Conservation (phyloP, 106 monocot genomes). For the Dendrobium huoshanense region DNA sequence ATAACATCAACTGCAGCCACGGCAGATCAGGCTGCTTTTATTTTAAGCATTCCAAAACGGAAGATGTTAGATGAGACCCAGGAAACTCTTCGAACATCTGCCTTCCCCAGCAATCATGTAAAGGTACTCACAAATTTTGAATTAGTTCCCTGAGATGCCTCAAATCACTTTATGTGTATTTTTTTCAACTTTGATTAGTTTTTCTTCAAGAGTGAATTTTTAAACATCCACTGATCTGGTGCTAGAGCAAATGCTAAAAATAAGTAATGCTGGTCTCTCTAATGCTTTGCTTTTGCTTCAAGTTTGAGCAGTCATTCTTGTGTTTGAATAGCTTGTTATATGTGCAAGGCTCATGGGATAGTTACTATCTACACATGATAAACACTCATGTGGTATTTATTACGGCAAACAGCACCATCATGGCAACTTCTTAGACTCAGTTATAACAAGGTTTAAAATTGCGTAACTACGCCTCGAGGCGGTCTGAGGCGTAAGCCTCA, state of each 20-base stretch:
- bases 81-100: slow-evolving; percentile 92
- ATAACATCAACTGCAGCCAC: slow-evolving; percentile 94
- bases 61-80: slow-evolving; percentile 84
- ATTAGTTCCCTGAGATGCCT: background rate
- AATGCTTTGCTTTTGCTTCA: too few relatives aligned
- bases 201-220: background rate
- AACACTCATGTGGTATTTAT: too few relatives aligned
- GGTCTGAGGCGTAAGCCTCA: too few relatives aligned
- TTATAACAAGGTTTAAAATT: too few relatives aligned
- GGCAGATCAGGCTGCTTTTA: slow-evolving; percentile 87
- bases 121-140: slow-evolving; percentile 41
- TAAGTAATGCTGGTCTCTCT: background rate
- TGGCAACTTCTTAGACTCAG: too few relatives aligned
- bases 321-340: too few relatives aligned
- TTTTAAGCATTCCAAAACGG: slow-evolving; percentile 85
- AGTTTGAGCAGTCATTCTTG: too few relatives aligned
- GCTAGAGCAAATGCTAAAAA: background rate
- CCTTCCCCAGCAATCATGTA: slow-evolving; percentile 92
- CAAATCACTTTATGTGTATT: background rate
- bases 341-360: too few relatives aligned
- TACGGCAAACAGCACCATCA: too few relatives aligned
- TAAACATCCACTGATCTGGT: background rate
- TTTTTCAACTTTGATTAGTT: background rate
- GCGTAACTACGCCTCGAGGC: too few relatives aligned
- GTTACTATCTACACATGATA: too few relatives aligned